phyloP scores from a whole-genome alignment of 2,329 filamentous ascomycete genomes.

The Ascochyta lentis region DNA sequence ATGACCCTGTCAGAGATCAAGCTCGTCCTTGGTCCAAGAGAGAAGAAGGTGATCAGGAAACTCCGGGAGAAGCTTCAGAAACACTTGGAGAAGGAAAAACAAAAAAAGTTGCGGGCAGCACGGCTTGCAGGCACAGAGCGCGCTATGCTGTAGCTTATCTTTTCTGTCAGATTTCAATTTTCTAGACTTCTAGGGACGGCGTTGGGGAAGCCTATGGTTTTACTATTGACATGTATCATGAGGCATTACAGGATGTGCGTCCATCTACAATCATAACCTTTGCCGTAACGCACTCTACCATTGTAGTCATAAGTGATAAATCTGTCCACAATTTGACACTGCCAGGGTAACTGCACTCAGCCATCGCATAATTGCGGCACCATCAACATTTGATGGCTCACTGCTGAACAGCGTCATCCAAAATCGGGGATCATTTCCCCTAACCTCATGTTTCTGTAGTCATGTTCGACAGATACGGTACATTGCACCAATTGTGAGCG shows the following conservation, averaged over 20 bases:
- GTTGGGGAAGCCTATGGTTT: constrained; percentile 4
- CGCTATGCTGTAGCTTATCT: not conserved
- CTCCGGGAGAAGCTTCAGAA: constrained; percentile 19
- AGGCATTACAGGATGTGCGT: not conserved
- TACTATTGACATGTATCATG: not conserved
- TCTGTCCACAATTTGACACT: too few relatives aligned
- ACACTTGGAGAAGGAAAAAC: constrained; percentile 1
- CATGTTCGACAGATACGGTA: not conserved
- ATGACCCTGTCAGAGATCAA: constrained; percentile 23
- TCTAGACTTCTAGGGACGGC: not conserved
- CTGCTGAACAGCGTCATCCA: not conserved
- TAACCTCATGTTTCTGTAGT: not conserved
- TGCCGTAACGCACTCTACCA: not conserved
- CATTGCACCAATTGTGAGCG: not conserved
- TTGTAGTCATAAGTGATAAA: not conserved
- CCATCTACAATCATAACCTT: not conserved
- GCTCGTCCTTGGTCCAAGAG: constrained; percentile 24
- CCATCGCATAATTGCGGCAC: not conserved
- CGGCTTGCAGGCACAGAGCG: not conserved
- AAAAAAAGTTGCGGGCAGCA: not conserved
- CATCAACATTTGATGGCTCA: not conserved
- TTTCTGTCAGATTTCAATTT: not conserved
- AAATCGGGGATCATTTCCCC: not conserved
- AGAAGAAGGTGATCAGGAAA: constrained; percentile 19
- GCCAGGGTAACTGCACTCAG: not conserved